Evolutionary conservation across 441 rosid species (phyloP).

Genomic region (Adansonia madagascariensis): DNA sequence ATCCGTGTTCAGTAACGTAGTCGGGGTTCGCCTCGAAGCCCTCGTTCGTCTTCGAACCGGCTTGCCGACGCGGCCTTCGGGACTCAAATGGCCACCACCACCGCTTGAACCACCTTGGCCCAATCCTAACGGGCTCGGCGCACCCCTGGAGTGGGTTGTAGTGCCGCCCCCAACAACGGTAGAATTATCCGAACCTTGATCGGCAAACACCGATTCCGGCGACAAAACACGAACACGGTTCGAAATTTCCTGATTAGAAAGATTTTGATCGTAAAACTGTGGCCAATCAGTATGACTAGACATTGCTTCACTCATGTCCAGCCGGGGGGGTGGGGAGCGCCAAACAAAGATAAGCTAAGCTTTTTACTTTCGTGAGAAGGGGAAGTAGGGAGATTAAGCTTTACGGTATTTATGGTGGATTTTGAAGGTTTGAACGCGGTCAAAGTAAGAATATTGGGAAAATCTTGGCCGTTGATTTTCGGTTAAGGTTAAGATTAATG

Average conservation of each 20-base stretch:
- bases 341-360: no score
- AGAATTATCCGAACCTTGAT: not conserved
- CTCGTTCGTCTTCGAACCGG: conserved; percentile 75
- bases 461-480: not conserved
- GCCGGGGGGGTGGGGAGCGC: no score
- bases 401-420: conserved; percentile 15
- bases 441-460: conserved; percentile 9
- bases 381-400: not conserved
- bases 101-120: not conserved
- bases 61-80: conserved; percentile 74
- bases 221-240: not conserved
- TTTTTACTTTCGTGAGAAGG: not conserved
- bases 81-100: conserved; percentile 35
- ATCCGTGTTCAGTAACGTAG: conserved; percentile 82
- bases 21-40: conserved; percentile 89
- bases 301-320: conserved; percentile 43
- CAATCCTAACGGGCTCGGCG: not conserved
- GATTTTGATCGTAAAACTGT: conserved; percentile 49
- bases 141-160: no score
- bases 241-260: not conserved
- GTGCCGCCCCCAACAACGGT: no score
- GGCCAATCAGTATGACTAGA: conserved; percentile 52
- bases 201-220: not conserved
- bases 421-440: not conserved
- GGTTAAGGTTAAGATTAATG: not conserved